Evolutionary conservation across 1,284 basidiomycete genomes (phyloP).

Genomic region (Puccinia hordei): DNA sequence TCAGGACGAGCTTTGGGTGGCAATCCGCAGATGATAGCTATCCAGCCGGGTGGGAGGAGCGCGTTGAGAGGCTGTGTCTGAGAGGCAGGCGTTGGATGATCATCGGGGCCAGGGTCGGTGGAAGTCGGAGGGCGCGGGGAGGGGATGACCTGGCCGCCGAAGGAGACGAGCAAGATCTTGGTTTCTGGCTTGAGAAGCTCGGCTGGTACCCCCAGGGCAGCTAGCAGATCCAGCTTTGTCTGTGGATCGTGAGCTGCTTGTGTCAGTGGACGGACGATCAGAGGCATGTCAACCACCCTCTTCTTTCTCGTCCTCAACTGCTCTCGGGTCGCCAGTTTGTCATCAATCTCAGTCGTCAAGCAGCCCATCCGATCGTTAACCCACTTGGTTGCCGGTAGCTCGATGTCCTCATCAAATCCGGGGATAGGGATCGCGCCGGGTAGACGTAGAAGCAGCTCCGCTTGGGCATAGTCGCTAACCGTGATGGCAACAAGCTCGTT

Average conservation of each 20-base stretch:
- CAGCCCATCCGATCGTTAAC: slow-evolving; percentile 63
- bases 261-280: slow-evolving; percentile 67
- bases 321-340: neutral
- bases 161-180: slow-evolving; percentile 71
- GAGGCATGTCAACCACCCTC: slow-evolving; percentile 64
- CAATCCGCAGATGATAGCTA: slow-evolving; percentile 73
- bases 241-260: slow-evolving; percentile 63
- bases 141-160: slow-evolving; percentile 73
- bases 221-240: slow-evolving; percentile 62
- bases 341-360: slow-evolving; percentile 64
- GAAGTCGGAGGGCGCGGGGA: slow-evolving; percentile 61
- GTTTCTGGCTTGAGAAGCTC: slow-evolving; percentile 62
- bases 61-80: slow-evolving; percentile 51
- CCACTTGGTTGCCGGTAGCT: slow-evolving; percentile 69
- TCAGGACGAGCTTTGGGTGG: slow-evolving; percentile 60
- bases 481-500: slow-evolving; percentile 68
- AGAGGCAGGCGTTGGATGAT: neutral
- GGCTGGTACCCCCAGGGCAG: slow-evolving; percentile 66
- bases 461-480: slow-evolving; percentile 69
- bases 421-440: slow-evolving; percentile 75
- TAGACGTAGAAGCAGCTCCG: slow-evolving; percentile 70
- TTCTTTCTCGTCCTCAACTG: slow-evolving; percentile 2
- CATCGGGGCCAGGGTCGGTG: neutral
- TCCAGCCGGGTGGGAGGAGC: slow-evolving; percentile 69
- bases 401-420: slow-evolving; percentile 63